Evolutionary conservation across 169 alveolate genomes (phyloP), one percentile per base, ranked within the genome.

Genomic region (Blepharisma undulans): DNA sequence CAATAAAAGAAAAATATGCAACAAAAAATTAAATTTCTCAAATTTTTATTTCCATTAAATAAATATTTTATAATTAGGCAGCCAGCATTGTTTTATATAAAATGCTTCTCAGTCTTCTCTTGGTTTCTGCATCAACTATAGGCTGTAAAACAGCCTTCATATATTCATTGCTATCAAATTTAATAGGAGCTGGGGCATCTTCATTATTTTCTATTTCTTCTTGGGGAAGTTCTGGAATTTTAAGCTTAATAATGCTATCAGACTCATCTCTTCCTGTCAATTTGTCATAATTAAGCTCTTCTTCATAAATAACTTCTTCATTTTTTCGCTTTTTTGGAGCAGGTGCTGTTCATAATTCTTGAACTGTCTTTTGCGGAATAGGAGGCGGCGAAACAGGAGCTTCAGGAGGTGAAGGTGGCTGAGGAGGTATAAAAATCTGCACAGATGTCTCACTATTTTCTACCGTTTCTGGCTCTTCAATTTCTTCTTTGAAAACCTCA

Each of bases 271-370:
- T 82, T 59, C 89, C 89, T 82, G 48, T 3, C 33, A 82, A 74
- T 82, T 82, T 82, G 21, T 82, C 89, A 34, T 32, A 60, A 30
- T 82, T 60, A 21, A 82, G 76, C 61, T 22, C 89, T 5, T 82
- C 89, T 59, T 82, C 71, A 22, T 48, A 60, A n/a, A 32, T 72
- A 48, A 48, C 76, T 82, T 82, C 89, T 12, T 21, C 86, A 27
- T 78, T 25, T 78, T 22, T 25, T 32, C 60, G 3, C 12, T 74
- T 74, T 22, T 74, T 74, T 74, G 8, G 30, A 18, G 18, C 16
- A 14, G 80, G 33, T 4, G 7, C 80, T 6, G 30, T 29, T 29
- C 80, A 74, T 25, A 74, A 25, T 18, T 74, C 29, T 29, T 74
- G 36, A 14, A 18, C 80, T 0, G 80, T 74, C 33, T 74, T 74